Conservation (phyloP, 768 basidiomycete genomes). For the Suillus alpinus region DNA sequence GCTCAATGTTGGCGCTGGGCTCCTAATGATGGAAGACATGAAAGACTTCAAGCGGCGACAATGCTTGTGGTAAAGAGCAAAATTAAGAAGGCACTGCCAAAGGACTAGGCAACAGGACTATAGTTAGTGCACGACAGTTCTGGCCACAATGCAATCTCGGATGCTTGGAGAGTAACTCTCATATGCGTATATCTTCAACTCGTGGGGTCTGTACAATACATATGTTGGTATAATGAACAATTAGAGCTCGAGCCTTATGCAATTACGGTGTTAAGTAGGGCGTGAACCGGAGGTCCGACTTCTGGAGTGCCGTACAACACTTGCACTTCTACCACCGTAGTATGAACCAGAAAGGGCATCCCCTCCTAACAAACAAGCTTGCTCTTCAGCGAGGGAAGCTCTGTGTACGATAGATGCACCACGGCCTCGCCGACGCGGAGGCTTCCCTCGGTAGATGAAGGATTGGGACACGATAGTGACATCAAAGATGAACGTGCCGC, state of each 20-base stretch:
- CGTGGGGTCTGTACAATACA: background rate
- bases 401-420: constrained; percentile 26
- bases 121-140: background rate
- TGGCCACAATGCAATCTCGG: background rate
- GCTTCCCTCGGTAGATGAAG: constrained; percentile 64
- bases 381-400: constrained; percentile 42
- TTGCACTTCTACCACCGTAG: constrained; percentile 23
- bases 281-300: constrained; percentile 35
- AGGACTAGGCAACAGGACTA: background rate
- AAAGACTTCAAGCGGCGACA: background rate
- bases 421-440: constrained; percentile 34
- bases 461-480: constrained; percentile 87
- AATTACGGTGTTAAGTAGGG: background rate
- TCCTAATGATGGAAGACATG: background rate
- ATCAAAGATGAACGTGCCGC: constrained; percentile 91
- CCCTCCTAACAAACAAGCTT: constrained; percentile 44
- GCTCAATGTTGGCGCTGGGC: background rate
- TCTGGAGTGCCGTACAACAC: constrained; percentile 29
- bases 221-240: constrained; percentile 2
- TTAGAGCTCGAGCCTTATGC: background rate
- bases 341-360: constrained; percentile 35
- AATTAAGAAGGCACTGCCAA: background rate
- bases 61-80: background rate
- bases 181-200: background rate
- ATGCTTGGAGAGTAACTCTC: background rate